Evolutionary conservation across 495 filamentous ascomycete genomes (phyloP), one percentile per base, ranked within the genome.

Genomic region (Podospora didyma): DNA sequence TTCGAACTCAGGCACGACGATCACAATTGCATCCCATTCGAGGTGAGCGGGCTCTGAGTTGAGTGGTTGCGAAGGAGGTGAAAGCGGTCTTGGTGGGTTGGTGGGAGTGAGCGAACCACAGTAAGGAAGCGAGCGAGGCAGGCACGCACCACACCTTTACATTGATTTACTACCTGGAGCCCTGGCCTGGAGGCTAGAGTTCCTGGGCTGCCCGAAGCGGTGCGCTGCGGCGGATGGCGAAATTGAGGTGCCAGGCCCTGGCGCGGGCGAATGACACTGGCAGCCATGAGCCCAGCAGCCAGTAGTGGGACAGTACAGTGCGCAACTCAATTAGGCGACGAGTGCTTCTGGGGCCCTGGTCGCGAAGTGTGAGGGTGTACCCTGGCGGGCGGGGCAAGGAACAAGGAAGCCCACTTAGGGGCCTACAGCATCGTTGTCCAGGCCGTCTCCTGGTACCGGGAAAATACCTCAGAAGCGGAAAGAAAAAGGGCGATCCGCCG

Each of bases 391-490:
- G 26, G 26, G 45, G 17, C 56, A 54, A 51, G 51, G 54, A 54
- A 57, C 59, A 61, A 50, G 49, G 55, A 54, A 51, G 53, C 46
- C 39, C n/a, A 7, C 50, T 53, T 28, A 31, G 37, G 59, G 53
- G 60, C 14, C 50, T 63, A 60, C 58, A 57, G 55, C 55, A 55
- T 57, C 28, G 54, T 21, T 17, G 1, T 19, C 47, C 17, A 11
- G 23, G 17, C 39, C 14, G 58, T 63, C 56, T 39, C 49, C 28
- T 53, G 58, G 61, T 59, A 69, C 66, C 58, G 53, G 58, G 31
- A 47, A 26, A 58, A 61, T 64, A 62, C 63, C 61, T 69, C 49
- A 39, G 64, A 58, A 35, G 46, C 58, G 63, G 51, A 65, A 58
- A 45, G 35, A 16, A 34, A 39, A 26, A 49, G 51, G 56, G 56